A percentile compares a stretch with the other conserved stretches of the same genome.
Evolutionary conservation across 2,329 filamentous ascomycete genomes (phyloP).

Genomic region (Fusarium dimerum): DNA sequence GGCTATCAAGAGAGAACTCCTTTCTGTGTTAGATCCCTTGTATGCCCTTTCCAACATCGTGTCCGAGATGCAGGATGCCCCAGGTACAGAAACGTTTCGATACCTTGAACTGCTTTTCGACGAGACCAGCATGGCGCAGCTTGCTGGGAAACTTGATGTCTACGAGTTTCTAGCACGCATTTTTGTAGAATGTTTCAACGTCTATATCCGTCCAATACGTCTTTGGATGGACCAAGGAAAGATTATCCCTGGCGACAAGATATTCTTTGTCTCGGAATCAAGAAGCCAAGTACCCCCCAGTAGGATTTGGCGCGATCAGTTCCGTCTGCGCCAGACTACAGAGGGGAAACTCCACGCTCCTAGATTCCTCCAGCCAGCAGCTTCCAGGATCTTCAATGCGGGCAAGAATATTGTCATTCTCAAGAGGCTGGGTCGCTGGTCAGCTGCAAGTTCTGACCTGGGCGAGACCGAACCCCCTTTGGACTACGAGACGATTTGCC

Average conservation of each 20-base stretch:
- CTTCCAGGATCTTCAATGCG: constrained; percentile 75
- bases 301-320: constrained; percentile 77
- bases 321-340: constrained; percentile 62
- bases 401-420: constrained; percentile 88
- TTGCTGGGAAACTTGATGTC: constrained; percentile 61
- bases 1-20: constrained; percentile 59
- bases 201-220: constrained; percentile 78
- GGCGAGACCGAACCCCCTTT: constrained; percentile 46
- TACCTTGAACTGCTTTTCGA: constrained; percentile 80
- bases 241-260: constrained; percentile 63
- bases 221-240: constrained; percentile 83
- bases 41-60: constrained; percentile 63
- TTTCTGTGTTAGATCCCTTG: constrained; percentile 54
- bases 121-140: constrained; percentile 67
- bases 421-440: constrained; percentile 64
- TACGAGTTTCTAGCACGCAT: constrained; percentile 67
- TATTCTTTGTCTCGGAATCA: constrained; percentile 73
- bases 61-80: constrained; percentile 52
- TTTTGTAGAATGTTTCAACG: constrained; percentile 79
- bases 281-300: constrained; percentile 57
- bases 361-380: constrained; percentile 70
- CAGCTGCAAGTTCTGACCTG: constrained; percentile 33
- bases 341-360: constrained; percentile 68
- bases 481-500: constrained; percentile 59
- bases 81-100: constrained; percentile 60